phyloP scores from a whole-genome alignment of 177 flowering plant species.

The Vitis hybrid region DNA sequence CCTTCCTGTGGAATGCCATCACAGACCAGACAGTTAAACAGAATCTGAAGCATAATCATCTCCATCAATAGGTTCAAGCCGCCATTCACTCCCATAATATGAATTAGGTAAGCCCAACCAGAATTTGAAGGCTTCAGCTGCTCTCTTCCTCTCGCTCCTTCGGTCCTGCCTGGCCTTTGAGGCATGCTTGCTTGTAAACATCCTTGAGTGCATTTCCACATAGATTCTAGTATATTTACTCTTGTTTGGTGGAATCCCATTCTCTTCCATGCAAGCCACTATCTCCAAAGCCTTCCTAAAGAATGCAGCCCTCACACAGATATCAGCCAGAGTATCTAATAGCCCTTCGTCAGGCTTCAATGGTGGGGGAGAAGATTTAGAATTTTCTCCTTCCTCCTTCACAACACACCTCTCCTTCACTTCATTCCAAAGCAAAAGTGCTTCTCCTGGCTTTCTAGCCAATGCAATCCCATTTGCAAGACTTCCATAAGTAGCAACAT shows the following conservation, averaged over 20 bases:
- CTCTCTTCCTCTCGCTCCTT: slow-evolving; percentile 79
- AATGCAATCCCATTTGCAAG: slow-evolving; percentile 82
- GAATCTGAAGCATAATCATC: slow-evolving; percentile 23
- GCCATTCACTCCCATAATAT: slow-evolving; percentile 93
- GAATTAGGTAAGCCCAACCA: slow-evolving; percentile 96
- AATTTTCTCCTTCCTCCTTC: slow-evolving; percentile 25
- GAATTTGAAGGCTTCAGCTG: slow-evolving; percentile 97
- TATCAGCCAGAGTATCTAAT: slow-evolving; percentile 84
- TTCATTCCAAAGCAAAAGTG: slow-evolving; percentile 92
- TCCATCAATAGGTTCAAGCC: slow-evolving; percentile 49
- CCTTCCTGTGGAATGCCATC: slow-evolving; percentile 1
- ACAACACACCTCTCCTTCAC: slow-evolving; percentile 62
- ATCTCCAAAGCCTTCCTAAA: slow-evolving; percentile 92
- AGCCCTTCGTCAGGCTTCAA: slow-evolving; percentile 87
- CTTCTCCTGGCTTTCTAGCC: slow-evolving; percentile 96
- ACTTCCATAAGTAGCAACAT: slow-evolving; percentile 86
- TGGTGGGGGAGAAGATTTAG: slow-evolving; percentile 39
- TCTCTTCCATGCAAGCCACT: slow-evolving; percentile 94
- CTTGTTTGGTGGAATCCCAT: slow-evolving; percentile 86
- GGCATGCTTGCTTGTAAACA: slow-evolving; percentile 99
- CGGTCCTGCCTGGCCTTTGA: slow-evolving; percentile 88
- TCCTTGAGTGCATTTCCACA: slow-evolving; percentile 97
- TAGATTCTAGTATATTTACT: slow-evolving; percentile 78
- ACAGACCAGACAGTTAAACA: slow-evolving; percentile 1
- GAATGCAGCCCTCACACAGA: slow-evolving; percentile 93